A percentile compares a stretch with the other conserved stretches of the same genome.
Conservation (phyloP, 352 stramenopile genomes). For the Pilasporangium apinafurcum region DNA sequence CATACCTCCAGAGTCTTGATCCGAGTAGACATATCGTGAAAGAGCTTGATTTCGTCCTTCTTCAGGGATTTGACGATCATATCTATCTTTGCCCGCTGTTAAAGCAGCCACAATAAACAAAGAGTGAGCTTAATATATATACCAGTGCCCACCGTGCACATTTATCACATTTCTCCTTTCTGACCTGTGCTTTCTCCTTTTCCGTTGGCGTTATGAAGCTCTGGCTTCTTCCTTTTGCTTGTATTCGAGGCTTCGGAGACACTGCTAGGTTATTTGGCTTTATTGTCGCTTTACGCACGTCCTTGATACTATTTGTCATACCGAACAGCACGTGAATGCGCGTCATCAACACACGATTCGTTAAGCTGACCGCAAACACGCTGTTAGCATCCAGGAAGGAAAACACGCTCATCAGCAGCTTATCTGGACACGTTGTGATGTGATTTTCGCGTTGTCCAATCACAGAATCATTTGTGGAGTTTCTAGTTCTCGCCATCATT, state of each 20-base stretch:
- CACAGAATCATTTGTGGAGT: too few relatives aligned
- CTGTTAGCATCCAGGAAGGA: constrained; percentile 63
- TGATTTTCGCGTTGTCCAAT: constrained; percentile 6
- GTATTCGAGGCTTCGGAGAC: constrained; percentile 11
- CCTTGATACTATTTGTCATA: constrained; percentile 22
- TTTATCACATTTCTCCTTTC: background rate
- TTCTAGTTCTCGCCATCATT: too few relatives aligned
- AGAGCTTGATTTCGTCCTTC: constrained; percentile 80
- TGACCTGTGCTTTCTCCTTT: constrained; percentile 28
- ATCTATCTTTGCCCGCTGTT: constrained; percentile 66
- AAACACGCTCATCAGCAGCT: constrained; percentile 61
- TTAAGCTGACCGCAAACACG: constrained; percentile 66
- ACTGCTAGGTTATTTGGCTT: constrained; percentile 9
- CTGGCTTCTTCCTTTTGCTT: constrained; percentile 18
- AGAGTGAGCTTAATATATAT: background rate
- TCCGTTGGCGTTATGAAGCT: constrained; percentile 25
- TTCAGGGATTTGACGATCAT: constrained; percentile 77
- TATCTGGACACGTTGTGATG: constrained; percentile 28
- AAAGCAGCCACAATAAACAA: background rate
- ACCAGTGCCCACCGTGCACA: background rate
- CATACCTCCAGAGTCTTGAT: constrained; percentile 68
- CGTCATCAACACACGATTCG: constrained; percentile 34
- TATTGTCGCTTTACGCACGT: constrained; percentile 5
- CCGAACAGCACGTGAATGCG: constrained; percentile 68
- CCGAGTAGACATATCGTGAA: constrained; percentile 74